Evolutionary conservation across 2,329 filamentous ascomycete genomes (phyloP).

Genomic region (Microdochium nivale): DNA sequence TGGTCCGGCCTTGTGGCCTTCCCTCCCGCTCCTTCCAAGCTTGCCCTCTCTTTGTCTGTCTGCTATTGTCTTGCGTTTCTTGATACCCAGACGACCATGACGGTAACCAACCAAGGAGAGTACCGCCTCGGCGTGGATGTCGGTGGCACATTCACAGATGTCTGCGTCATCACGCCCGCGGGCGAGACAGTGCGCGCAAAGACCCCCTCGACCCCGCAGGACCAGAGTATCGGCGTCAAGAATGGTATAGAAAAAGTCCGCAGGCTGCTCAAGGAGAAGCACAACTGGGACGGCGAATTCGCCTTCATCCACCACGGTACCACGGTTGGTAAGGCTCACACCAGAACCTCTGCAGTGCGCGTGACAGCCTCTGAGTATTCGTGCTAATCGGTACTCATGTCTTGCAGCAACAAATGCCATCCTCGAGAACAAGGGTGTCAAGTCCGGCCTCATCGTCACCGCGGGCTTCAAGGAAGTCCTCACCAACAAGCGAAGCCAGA

Average conservation of each 20-base stretch:
- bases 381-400: neutral
- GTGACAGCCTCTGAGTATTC: neutral
- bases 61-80: neutral
- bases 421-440: constrained; percentile 39
- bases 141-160: constrained; percentile 35
- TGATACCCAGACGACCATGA: constrained; percentile 1
- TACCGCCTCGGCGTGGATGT: constrained; percentile 17
- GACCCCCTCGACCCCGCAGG: constrained; percentile 31
- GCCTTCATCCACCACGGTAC: constrained; percentile 40
- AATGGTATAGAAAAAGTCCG: constrained; percentile 33
- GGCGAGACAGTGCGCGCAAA: constrained; percentile 34
- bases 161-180: constrained; percentile 34
- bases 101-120: constrained; percentile 4
- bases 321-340: constrained; percentile 21
- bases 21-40: neutral
- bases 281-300: constrained; percentile 33
- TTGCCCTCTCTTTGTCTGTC: neutral
- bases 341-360: neutral
- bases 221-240: constrained; percentile 37
- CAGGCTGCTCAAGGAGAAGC: constrained; percentile 24
- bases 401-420: constrained; percentile 34
- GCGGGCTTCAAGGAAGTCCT: constrained; percentile 40
- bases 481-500: constrained; percentile 35
- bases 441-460: constrained; percentile 35
- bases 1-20: neutral